Evolutionary conservation across 768 basidiomycete species (phyloP), one percentile per base, ranked within the genome.

Genomic region (Lentinula guzmanii): DNA sequence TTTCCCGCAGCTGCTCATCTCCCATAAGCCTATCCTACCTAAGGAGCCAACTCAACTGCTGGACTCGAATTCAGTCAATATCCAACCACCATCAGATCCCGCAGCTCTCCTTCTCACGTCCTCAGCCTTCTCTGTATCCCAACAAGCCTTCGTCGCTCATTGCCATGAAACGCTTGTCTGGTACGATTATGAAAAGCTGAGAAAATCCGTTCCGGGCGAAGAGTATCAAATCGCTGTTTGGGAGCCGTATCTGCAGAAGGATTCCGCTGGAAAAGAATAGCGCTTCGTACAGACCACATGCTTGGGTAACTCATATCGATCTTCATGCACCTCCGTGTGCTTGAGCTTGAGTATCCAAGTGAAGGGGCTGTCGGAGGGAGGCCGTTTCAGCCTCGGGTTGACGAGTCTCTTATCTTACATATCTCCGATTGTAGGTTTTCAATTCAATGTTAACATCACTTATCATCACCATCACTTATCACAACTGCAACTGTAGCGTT

Each of bases 121-220:
- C 9, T 78, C 77, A 16, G 83, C 87, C 8, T 91, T 86, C 71
- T 90, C 90, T 10, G 77, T 87, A 50, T 66, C 75, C 13, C 90
- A 90, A 69, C 75, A 78, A 45, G 75, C 81, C 9, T 77, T 88
- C 57, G 89, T 90, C 5, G 82, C 88, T 0, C 80, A 84, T 62
- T 83, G 86, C 2, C 82, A 85, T 65, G 82, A 86, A 61, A 77
- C 80, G 3, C 67, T 89, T 18, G 89, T 90, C 8, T 91, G 90
- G 90, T 91, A 90, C 63, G 86, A 91, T 69, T 91, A 91, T 64
- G 86, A 89, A 60, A 75, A 65, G 16, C 77, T 89, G 58, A 78
- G 72, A 70, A 91, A 89, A 70, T 83, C 82, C 62, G 79, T 81
- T 65, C 87, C 89, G 5, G 85, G 83, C 0, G 79, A 83, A 61